Base-by-base conservation (phyloP, 495 filamentous ascomycete genomes). In the Trichoderma orchidacearum region DNA sequence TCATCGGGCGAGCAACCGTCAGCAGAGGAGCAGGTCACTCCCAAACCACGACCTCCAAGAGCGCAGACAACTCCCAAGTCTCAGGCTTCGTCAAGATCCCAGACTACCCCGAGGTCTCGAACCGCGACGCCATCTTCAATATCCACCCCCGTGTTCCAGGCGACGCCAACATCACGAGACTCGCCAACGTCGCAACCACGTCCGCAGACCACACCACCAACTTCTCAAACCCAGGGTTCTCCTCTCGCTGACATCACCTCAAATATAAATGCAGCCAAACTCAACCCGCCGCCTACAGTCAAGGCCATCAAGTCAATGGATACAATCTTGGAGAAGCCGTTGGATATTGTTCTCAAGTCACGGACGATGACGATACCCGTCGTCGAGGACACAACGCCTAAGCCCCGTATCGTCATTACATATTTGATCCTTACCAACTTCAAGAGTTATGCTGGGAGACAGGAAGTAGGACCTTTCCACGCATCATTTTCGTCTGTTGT, bases 401-500 rank as follows among this genome's bases (percentile, higher is more conserved):
- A 88, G 65, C 70, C 86, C 57, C 85, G 93, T 54, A 86, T 91
- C 58, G 90, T 96, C 54, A 96, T 98, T 59, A 90, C 87, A 27
- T 86, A 93, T 60, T 71, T 98, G 53, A 80, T 93, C 56, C 76
- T 98, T 36, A 89, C 78, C 56, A 97, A 98, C 68, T 98, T 98
- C 79, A 98, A 98, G 76, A 96, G 90, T 67, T 98, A 98, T 69
- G 93, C 93, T 45, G 93, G 93, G 13, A 77, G 85, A 61, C 93
- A 97, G 67, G 84, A 95, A 71, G 93, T 98, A 58, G 93, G 93
- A 5, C 93, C 93, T 0, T 98, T 98, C 66, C 93, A 98, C 71
- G 76, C 87, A 15, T 98, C 93, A 0, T 98, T 98, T 68, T 96
- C 94, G n/a, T 97, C 93, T 0, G 93, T 98, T 13, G 93, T 98